Conservation (phyloP, 306 rosid genomes). For the Quercus gilva region DNA sequence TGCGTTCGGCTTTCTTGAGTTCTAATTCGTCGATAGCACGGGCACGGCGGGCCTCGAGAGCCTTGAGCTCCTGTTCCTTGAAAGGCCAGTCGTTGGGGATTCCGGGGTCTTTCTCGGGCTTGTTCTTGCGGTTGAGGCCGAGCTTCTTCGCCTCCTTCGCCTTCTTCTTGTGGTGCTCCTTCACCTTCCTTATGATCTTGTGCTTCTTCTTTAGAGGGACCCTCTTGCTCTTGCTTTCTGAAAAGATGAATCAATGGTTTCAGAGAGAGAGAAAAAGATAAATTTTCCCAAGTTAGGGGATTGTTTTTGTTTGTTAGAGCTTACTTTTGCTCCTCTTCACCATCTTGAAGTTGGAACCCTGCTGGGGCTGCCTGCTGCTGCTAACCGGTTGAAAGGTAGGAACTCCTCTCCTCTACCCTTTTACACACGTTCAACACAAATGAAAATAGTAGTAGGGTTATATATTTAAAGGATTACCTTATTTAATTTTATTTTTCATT, state of each 20-base stretch:
- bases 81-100: slow-evolving; percentile 98
- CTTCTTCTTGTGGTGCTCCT: slow-evolving; percentile 80
- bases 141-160: slow-evolving; percentile 95
- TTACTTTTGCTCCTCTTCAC: slow-evolving; percentile 89
- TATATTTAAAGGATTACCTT: no score
- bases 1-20: slow-evolving; percentile 85
- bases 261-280: neutral
- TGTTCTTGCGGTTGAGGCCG: slow-evolving; percentile 43
- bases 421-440: no score
- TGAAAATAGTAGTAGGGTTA: no score
- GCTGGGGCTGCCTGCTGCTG: no score
- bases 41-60: slow-evolving; percentile 80
- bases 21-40: slow-evolving; percentile 69
- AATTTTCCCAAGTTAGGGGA: neutral
- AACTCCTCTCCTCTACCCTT: no score
- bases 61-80: slow-evolving; percentile 93
- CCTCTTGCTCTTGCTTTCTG: slow-evolving; percentile 99
- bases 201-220: slow-evolving; percentile 75
- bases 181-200: slow-evolving; percentile 81
- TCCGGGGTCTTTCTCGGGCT: slow-evolving; percentile 96
- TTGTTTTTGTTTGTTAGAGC: neutral
- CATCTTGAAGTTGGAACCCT: slow-evolving; percentile 34
- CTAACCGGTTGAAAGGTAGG: no score
- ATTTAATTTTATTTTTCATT: no score
- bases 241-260: neutral